These are phyloP conservation scores for Apostasia shenzhenica DNA, from an alignment of 106 monocot species.

Conservation along the genomic window DNA sequence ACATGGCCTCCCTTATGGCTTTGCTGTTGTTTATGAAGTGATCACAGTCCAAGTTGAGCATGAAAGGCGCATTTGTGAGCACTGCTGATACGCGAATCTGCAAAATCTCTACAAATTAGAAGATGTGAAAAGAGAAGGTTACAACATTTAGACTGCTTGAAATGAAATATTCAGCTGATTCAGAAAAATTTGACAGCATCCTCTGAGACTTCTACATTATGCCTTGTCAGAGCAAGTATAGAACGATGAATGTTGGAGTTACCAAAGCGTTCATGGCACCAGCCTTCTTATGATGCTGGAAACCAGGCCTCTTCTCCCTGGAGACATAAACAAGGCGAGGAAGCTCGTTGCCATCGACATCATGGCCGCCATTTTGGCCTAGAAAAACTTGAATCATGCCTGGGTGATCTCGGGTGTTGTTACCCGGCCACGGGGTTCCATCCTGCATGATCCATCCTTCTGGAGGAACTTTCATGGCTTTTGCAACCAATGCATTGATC, in stretches of 20 bases:
- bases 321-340: constrained; percentile 96
- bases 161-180: not conserved
- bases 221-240: not conserved
- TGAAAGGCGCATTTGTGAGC: constrained; percentile 95
- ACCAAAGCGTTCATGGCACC: constrained; percentile 99
- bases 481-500: constrained; percentile 89
- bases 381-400: constrained; percentile 99
- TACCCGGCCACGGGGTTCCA: constrained; percentile 92
- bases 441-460: constrained; percentile 96
- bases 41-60: constrained; percentile 93
- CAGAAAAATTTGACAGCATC: not conserved
- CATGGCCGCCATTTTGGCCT: constrained; percentile 88
- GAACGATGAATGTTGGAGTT: not conserved
- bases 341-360: constrained; percentile 85
- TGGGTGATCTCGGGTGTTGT: constrained; percentile 93
- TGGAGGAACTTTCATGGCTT: constrained; percentile 71
- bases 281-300: constrained; percentile 98
- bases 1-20: constrained; percentile 90
- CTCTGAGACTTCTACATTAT: too few species aligned
- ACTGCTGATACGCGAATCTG: constrained; percentile 89
- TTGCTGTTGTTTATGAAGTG: constrained; percentile 99
- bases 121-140: not conserved
- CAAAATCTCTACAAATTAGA: not conserved
- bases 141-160: not conserved
- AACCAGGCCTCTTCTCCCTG: constrained; percentile 93